These are phyloP conservation scores for Fistulifera pelliculosa DNA, from an alignment of 108 stramenopile species.

Conservation along the genomic window DNA sequence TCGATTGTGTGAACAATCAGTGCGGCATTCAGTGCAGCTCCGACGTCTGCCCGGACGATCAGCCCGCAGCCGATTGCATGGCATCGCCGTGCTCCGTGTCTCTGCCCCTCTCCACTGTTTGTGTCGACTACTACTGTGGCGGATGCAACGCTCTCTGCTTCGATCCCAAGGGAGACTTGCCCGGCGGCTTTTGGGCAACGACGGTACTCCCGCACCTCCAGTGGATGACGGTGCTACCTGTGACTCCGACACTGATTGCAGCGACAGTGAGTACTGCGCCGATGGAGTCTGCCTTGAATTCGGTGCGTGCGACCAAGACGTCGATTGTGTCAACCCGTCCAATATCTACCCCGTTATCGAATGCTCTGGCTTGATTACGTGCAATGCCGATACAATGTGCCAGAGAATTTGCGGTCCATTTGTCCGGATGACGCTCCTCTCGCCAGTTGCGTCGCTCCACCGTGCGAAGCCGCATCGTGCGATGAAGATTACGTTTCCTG, in stretches of 20 bases:
- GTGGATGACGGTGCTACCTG: not conserved
- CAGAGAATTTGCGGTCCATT: conserved; percentile 2
- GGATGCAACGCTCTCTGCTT: too few species aligned
- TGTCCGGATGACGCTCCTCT: conserved; percentile 9
- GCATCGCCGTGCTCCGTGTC: too few species aligned
- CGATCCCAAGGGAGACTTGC: too few species aligned
- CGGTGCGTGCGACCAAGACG: conserved; percentile 6
- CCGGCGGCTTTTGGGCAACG: too few species aligned
- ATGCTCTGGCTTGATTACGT: conserved; percentile 14
- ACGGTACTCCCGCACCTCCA: too few species aligned
- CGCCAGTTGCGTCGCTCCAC: not conserved
- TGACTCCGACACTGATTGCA: conserved; percentile 5
- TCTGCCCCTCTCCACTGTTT: too few species aligned
- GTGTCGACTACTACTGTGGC: too few species aligned
- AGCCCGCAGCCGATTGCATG: too few species aligned
- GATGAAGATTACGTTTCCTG: conserved; percentile 7
- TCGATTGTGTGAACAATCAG: too few species aligned
- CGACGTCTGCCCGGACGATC: too few species aligned
- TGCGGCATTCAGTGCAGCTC: too few species aligned
- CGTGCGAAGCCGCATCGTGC: conserved; percentile 7
- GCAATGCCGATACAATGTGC: conserved; percentile 4
- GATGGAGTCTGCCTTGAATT: conserved; percentile 7
- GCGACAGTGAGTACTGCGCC: conserved; percentile 9
- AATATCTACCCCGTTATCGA: conserved; percentile 16
- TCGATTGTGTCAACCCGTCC: conserved; percentile 16